Evolutionary conservation across 2,329 filamentous ascomycete species (phyloP).

Genomic region (Colletotrichum sojae): DNA sequence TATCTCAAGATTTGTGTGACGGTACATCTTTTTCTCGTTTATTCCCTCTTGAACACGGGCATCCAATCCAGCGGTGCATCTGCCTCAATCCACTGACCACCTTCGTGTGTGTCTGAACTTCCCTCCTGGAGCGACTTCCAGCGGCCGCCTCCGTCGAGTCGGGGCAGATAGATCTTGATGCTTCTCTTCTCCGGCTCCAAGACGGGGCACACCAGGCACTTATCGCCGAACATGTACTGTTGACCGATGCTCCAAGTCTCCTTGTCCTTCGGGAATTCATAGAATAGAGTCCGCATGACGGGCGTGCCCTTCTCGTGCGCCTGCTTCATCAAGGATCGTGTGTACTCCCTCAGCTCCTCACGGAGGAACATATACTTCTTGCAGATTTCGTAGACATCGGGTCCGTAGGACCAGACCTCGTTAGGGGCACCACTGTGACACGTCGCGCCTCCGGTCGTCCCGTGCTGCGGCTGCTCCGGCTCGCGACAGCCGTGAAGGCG

Average conservation of each 20-base stretch:
- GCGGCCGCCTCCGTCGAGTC: conserved; percentile 12
- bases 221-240: conserved; percentile 75
- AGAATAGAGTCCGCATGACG: conserved; percentile 74
- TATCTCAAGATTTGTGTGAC: not conserved
- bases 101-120: conserved; percentile 14
- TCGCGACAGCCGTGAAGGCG: conserved; percentile 76
- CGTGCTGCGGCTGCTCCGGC: conserved; percentile 57
- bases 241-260: conserved; percentile 69
- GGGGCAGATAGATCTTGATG: conserved; percentile 67
- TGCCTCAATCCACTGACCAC: conserved; percentile 36
- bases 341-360: conserved; percentile 72
- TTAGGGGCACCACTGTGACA: conserved; percentile 67
- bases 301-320: conserved; percentile 73
- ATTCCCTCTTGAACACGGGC: conserved; percentile 38
- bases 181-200: conserved; percentile 61
- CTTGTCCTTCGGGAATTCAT: conserved; percentile 71
- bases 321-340: conserved; percentile 69
- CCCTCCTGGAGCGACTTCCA: conserved; percentile 34
- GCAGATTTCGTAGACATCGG: conserved; percentile 72
- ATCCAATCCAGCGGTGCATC: conserved; percentile 42
- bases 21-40: not conserved
- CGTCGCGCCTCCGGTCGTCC: conserved; percentile 43
- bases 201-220: conserved; percentile 72
- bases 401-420: conserved; percentile 77
- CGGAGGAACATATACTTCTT: conserved; percentile 71